Evolutionary conservation across 768 basidiomycete genomes (phyloP).

Genomic region (Rhizopogon salebrosus): DNA sequence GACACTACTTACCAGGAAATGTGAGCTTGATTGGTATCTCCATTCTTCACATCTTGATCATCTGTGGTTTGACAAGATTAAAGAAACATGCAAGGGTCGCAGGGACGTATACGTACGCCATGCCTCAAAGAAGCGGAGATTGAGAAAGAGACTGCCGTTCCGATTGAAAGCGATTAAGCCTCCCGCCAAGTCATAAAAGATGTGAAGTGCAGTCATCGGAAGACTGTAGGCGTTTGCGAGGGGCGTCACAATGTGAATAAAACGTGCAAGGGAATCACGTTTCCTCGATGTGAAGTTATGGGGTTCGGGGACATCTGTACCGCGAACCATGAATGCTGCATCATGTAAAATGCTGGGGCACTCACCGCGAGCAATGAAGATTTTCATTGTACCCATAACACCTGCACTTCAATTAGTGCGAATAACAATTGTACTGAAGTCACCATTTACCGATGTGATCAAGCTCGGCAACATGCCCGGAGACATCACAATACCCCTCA

Average conservation of each 20-base stretch:
- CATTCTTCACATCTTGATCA: conserved; percentile 57
- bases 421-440: not conserved
- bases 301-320: conserved; percentile 53
- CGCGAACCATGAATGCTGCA: conserved; percentile 5
- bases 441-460: conserved; percentile 48
- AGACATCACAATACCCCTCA: conserved; percentile 80
- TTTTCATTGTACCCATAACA: conserved; percentile 54
- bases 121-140: conserved; percentile 76
- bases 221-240: conserved; percentile 71
- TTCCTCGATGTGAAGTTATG: conserved; percentile 47
- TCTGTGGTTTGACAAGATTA: conserved; percentile 37
- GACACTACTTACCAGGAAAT: conserved; percentile 61
- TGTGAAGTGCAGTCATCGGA: conserved; percentile 66
- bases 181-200: conserved; percentile 82
- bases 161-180: conserved; percentile 92
- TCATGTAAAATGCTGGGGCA: not conserved
- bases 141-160: conserved; percentile 82
- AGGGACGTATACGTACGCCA: conserved; percentile 64
- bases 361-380: conserved; percentile 61
- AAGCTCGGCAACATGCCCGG: conserved; percentile 58
- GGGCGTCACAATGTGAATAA: conserved; percentile 63
- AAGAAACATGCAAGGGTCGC: not conserved
- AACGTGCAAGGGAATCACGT: conserved; percentile 58
- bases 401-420: conserved; percentile 31
- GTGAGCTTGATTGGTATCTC: conserved; percentile 55